Evolutionary conservation across 75 land plant genomes (phyloP).

Genomic region (Picea sitchensis): DNA sequence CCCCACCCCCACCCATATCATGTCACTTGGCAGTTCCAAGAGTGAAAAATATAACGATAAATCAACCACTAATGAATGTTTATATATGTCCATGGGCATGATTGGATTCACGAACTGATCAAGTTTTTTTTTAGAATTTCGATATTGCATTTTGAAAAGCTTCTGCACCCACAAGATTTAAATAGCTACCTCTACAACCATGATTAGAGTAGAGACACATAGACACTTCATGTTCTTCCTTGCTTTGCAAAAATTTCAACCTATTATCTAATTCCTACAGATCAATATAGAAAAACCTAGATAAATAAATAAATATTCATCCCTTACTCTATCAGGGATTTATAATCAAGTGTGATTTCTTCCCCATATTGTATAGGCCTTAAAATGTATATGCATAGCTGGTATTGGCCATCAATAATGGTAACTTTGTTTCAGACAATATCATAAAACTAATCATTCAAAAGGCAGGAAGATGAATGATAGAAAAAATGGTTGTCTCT

Average conservation of each 20-base stretch:
- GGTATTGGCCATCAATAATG: slow-evolving; percentile 90
- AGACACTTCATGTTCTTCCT: slow-evolving; percentile 95
- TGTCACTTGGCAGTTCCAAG: not conserved
- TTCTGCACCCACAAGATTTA: slow-evolving; percentile 85
- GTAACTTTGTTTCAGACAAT: slow-evolving; percentile 63
- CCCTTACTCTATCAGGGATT: slow-evolving; percentile 84
- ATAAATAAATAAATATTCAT: not conserved
- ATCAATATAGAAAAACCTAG: not conserved
- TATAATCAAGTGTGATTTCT: slow-evolving; percentile 98
- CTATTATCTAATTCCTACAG: not conserved
- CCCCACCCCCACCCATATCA: no score
- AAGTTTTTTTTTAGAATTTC: not conserved
- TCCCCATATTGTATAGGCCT: slow-evolving; percentile 87
- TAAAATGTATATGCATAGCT: slow-evolving; percentile 87
- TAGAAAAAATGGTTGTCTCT: not conserved
- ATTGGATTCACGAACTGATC: not conserved
- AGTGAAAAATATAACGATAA: not conserved
- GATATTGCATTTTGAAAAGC: slow-evolving; percentile 76
- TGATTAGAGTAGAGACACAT: slow-evolving; percentile 96
- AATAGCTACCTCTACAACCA: slow-evolving; percentile 92
- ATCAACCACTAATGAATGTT: not conserved
- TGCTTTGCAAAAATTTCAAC: slow-evolving; percentile 54
- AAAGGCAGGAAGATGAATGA: not conserved
- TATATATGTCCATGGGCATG: not conserved
- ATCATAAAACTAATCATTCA: not conserved